Conservation (phyloP, 768 basidiomycete species). For the Rhodotorula graminis region DNA sequence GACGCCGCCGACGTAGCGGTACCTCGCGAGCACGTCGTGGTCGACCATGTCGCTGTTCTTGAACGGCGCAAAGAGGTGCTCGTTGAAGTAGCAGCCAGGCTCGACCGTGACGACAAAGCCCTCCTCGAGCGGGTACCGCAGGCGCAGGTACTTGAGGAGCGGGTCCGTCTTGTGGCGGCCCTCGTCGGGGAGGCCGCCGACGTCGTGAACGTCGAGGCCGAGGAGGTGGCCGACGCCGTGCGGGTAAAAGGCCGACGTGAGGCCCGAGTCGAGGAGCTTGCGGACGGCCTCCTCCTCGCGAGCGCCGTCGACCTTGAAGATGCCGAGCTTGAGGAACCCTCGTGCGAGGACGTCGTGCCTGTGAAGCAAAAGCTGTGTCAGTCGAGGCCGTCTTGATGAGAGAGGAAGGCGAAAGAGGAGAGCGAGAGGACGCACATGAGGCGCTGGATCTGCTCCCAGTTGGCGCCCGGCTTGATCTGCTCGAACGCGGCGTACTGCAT, state of each 20-base stretch:
- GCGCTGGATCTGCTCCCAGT: conserved; percentile 85
- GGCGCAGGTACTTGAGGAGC: conserved; percentile 74
- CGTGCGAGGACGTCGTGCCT: conserved; percentile 70
- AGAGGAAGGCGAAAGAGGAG: background rate
- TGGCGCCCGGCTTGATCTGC: conserved; percentile 66
- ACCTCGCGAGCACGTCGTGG: conserved; percentile 62
- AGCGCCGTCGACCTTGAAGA: conserved; percentile 65
- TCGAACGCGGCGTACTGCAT: conserved; percentile 85
- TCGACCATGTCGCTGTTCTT: conserved; percentile 65
- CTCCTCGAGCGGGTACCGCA: conserved; percentile 64
- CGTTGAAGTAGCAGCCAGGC: conserved; percentile 43
- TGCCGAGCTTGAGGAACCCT: conserved; percentile 75
- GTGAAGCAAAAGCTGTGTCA: background rate
- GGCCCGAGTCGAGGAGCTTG: conserved; percentile 65
- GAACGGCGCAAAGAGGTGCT: conserved; percentile 55
- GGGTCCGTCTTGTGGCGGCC: conserved; percentile 30
- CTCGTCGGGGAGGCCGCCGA: conserved; percentile 39
- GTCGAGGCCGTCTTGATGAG: background rate
- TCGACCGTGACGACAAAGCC: conserved; percentile 68
- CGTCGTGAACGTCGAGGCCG: conserved; percentile 89
- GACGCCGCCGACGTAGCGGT: conserved; percentile 81
- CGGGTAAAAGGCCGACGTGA: conserved; percentile 84
- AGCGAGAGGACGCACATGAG: conserved; percentile 51
- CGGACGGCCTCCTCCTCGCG: conserved; percentile 36
- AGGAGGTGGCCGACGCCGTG: conserved; percentile 82